Conservation (phyloP, 306 rosid species). For the Benincasa hispida region DNA sequence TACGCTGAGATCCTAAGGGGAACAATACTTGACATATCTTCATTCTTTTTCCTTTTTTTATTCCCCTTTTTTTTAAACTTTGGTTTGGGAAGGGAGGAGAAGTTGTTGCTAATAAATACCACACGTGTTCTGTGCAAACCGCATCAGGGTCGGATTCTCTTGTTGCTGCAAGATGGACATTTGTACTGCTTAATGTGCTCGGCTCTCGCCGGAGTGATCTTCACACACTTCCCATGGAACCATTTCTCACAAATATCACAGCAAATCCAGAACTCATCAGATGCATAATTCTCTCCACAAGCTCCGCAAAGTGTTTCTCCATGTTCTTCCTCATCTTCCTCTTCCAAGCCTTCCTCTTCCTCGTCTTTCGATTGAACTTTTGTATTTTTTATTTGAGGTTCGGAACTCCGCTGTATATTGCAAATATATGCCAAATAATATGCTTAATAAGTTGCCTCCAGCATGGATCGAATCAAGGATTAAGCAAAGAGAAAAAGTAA, state of each 20-base stretch:
- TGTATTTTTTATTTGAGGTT: conserved; percentile 34
- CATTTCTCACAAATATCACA: conserved; percentile 81
- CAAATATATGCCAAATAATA: conserved; percentile 10
- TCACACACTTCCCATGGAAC: conserved; percentile 89
- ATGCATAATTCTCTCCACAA: conserved; percentile 60
- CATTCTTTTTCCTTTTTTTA: neutral
- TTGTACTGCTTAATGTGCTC: conserved; percentile 74
- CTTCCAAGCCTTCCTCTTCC: conserved; percentile 36
- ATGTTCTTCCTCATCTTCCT: conserved; percentile 67
- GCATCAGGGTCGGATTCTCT: conserved; percentile 43
- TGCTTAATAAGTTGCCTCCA: neutral
- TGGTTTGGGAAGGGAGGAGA: neutral
- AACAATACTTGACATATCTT: neutral
- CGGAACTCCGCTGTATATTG: conserved; percentile 44
- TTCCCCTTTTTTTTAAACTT: neutral
- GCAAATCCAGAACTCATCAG: conserved; percentile 78
- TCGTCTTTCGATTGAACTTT: conserved; percentile 33
- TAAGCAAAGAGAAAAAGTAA: neutral
- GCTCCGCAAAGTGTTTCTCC: conserved; percentile 68
- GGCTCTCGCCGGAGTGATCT: conserved; percentile 82
- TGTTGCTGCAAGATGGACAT: conserved; percentile 89
- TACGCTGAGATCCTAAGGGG: neutral
- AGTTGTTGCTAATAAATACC: neutral
- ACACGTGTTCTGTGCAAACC: neutral
- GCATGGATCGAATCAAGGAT: neutral